Conservation (phyloP, 306 rosid species). For the Luffa aegyptiaca region DNA sequence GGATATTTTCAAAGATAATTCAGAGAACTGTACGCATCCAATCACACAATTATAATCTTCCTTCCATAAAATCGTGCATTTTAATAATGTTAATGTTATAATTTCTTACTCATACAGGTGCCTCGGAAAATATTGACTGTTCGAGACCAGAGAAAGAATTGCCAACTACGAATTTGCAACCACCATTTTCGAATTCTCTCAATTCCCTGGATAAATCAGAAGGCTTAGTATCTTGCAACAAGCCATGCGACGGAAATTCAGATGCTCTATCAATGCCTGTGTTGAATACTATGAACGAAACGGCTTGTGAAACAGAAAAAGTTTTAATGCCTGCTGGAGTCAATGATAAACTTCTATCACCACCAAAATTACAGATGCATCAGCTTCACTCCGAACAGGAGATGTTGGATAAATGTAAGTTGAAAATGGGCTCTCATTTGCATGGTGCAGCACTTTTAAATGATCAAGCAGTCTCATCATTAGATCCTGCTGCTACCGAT, state of each 20-base stretch:
- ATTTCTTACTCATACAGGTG: constrained; percentile 21
- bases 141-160: constrained; percentile 20
- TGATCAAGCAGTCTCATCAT: constrained; percentile 16
- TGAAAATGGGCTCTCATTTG: constrained; percentile 18
- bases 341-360: constrained; percentile 6
- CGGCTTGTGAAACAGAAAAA: constrained; percentile 16
- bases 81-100: background rate
- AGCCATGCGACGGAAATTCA: background rate
- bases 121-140: constrained; percentile 16
- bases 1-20: constrained; percentile 22
- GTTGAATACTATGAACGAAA: background rate
- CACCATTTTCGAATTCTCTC: constrained; percentile 11
- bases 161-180: constrained; percentile 14
- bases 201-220: constrained; percentile 18
- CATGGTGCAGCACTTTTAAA: constrained; percentile 8
- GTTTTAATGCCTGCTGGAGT: constrained; percentile 10
- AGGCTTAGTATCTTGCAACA: constrained; percentile 1
- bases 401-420: constrained; percentile 16
- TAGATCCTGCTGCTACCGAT: constrained; percentile 1
- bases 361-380: constrained; percentile 15
- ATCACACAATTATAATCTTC: background rate
- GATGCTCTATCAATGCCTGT: background rate
- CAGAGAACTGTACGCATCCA: constrained; percentile 22
- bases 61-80: background rate
- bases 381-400: constrained; percentile 20